These are phyloP conservation scores for Spatholobus suberectus DNA, from an alignment of 306 rosid species.

Conservation along the genomic window DNA sequence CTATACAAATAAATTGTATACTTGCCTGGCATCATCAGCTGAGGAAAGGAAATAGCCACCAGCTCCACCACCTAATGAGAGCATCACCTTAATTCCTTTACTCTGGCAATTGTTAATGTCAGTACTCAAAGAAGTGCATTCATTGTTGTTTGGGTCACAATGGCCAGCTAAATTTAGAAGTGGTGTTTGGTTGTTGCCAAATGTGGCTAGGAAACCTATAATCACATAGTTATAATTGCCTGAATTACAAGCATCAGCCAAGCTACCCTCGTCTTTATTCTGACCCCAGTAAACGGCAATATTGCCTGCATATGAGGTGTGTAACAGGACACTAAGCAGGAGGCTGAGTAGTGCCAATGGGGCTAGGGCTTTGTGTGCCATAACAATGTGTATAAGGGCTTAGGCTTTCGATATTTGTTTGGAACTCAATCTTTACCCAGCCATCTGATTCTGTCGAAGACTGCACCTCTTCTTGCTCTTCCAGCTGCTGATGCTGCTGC, in stretches of 20 bases:
- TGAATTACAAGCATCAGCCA: conserved; percentile 7
- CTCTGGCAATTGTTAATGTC: conserved; percentile 34
- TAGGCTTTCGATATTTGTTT: not conserved
- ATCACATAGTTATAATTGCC: conserved; percentile 23
- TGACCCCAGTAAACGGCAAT: conserved; percentile 37
- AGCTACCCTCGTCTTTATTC: not conserved
- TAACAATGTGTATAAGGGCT: not conserved
- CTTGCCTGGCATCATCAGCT: not conserved
- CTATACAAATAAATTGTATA: not conserved
- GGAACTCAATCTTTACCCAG: conserved; percentile 18
- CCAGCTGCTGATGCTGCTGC: conserved; percentile 14
- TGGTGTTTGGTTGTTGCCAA: conserved; percentile 17
- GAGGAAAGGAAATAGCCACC: conserved; percentile 42
- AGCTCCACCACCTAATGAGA: conserved; percentile 40
- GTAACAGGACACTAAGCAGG: not conserved
- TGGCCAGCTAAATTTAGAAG: not conserved
- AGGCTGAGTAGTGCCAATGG: conserved; percentile 13
- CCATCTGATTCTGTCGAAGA: conserved; percentile 6
- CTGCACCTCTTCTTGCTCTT: not conserved
- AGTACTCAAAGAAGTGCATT: conserved; percentile 19
- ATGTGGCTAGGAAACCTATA: conserved; percentile 19
- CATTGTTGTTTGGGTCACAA: conserved; percentile 12
- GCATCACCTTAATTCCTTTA: conserved; percentile 49
- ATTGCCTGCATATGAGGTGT: not conserved
- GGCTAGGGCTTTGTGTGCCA: not conserved